Evolutionary conservation across 1,284 basidiomycete genomes (phyloP), one percentile per base, ranked within the genome.

Genomic region (Sporisorium scitamineum): DNA sequence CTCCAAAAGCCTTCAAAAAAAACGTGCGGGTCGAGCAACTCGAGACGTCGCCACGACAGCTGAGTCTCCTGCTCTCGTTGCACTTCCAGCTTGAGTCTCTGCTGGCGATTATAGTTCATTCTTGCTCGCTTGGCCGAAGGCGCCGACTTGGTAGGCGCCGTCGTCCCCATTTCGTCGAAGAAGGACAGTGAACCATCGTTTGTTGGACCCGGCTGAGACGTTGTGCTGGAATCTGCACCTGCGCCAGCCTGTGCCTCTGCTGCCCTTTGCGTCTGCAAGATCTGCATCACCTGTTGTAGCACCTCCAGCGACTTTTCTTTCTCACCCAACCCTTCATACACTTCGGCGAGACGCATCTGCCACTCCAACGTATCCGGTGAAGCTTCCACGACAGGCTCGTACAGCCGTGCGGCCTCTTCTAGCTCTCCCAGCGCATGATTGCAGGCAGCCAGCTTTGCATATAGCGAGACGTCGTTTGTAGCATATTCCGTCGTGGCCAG

Each of bases 281-380:
- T 70, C 18, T 61, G 50, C 58, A 81, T 63, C 2, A 83, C 93
- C 88, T 95, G 91, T 61, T 93, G 92, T 3, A 97, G 93, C 1
- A 96, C 87, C 24, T 93, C 91, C 0, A 97, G 88, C 0, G 95
- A 95, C 82, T 92, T 92, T 18, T 91, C 88, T 4, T 92, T 91
- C 76, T 94, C 90, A 45, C 92, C 91, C 73, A 92, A 86, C 20
- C 87, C 85, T 84, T 98, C 96, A 71, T 94, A 93, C 20, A 95
- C 90, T 68, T 93, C 93, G 0, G 95, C 95, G 0, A 97, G 72
- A 18, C 73, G 55, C 54, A 83, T 72, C 67, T 80, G 79, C 51
- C 68, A 75, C 29, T 95, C 92, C 72, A 91, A 90, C 76, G 94
- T 90, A 3, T 89, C 88, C 0, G 92, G 91, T 81, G 94, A 91